Percentiles rank a stretch among this genome's conserved stretches.
Conservation (phyloP, 106 monocot genomes). For the Acanthochlamys bracteata region DNA sequence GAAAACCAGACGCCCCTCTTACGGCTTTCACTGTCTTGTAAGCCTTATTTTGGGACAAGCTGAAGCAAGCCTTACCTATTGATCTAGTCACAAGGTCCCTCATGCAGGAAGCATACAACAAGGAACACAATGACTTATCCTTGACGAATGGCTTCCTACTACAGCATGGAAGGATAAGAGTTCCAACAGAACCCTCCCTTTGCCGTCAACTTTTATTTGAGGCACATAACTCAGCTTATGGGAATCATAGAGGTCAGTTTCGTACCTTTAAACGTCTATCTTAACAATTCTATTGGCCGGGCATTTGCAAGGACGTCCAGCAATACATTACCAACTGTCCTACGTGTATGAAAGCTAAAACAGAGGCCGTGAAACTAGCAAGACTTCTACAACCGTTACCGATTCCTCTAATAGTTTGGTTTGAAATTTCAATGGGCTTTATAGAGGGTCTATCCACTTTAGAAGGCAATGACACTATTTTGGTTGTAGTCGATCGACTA, state of each 20-base stretch:
- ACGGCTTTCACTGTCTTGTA: not conserved
- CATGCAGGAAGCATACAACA: no score
- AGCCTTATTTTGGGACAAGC: not conserved
- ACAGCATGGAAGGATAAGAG: not conserved
- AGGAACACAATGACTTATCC: no score
- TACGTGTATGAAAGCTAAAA: not conserved
- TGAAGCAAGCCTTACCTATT: not conserved
- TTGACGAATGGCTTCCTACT: no score
- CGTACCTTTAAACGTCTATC: not conserved
- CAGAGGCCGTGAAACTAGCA: not conserved
- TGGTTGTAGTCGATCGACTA: not conserved
- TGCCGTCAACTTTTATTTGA: not conserved
- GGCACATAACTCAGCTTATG: not conserved
- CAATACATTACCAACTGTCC: not conserved
- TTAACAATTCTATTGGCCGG: not conserved
- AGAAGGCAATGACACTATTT: not conserved
- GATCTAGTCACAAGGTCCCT: no score
- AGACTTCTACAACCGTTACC: constrained; percentile 4
- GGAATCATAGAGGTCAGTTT: not conserved
- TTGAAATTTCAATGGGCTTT: constrained; percentile 7
- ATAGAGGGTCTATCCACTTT: not conserved
- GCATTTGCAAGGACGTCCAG: not conserved
- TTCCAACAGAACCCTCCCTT: not conserved
- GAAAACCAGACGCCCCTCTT: not conserved
- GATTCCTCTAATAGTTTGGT: not conserved